These are phyloP conservation scores for Trametes sanguinea DNA, from an alignment of 768 basidiomycete species.

Conservation along the genomic window DNA sequence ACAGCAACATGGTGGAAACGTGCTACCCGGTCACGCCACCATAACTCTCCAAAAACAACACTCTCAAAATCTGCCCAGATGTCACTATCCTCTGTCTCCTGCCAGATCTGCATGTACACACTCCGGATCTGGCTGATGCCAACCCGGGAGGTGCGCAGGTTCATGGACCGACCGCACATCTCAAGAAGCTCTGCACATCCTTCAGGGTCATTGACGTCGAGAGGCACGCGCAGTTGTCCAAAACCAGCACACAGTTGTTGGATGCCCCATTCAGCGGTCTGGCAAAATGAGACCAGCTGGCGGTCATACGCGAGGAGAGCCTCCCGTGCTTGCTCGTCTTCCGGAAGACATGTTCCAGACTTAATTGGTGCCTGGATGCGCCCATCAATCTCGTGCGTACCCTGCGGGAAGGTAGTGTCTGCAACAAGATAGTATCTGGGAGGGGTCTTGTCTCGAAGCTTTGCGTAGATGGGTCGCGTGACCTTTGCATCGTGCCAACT, in stretches of 20 bases:
- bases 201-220: conserved; percentile 36
- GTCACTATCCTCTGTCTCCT: conserved; percentile 16
- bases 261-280: conserved; percentile 57
- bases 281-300: conserved; percentile 45
- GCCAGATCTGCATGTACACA: conserved; percentile 45
- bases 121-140: conserved; percentile 45
- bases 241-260: conserved; percentile 47
- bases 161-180: conserved; percentile 35
- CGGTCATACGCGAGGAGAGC: conserved; percentile 34
- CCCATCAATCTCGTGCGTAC: conserved; percentile 34
- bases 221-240: conserved; percentile 44
- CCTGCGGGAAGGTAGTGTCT: conserved; percentile 49
- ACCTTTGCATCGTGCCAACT: conserved; percentile 52
- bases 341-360: conserved; percentile 26
- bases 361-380: conserved; percentile 43
- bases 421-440: conserved; percentile 44
- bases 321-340: conserved; percentile 10
- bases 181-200: conserved; percentile 11
- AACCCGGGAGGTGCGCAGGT: conserved; percentile 39
- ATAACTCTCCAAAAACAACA: conserved; percentile 38
- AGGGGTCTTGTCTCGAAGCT: conserved; percentile 37
- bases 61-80: conserved; percentile 41
- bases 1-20: conserved; percentile 9
- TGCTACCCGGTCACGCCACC: conserved; percentile 11
- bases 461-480: conserved; percentile 41